Base-by-base conservation (phyloP, 208 protist genomes). In the Polymyxa betae region DNA sequence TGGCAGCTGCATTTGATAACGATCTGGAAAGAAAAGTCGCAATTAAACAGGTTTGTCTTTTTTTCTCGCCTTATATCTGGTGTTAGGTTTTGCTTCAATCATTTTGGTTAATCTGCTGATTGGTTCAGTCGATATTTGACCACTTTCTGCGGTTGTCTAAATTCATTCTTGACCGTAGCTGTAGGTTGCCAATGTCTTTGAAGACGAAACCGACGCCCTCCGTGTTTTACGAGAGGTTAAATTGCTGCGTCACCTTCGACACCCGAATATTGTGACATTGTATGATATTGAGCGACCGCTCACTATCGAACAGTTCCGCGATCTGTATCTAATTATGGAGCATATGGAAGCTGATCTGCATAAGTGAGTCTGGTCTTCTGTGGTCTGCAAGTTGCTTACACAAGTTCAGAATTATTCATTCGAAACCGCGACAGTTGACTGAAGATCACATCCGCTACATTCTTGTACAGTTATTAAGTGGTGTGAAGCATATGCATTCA, bases 261-360 rank as follows among this genome's bases (percentile, higher is more conserved):
- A 90, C 46, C 1, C 52, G 5, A 90, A 90, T 68, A 90, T 90
- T 24, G 44, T 90, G 12, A 90, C 88, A 38, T 60, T 90, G 10
- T 45, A 89, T 1, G 89, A 90, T n/a, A 89, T 90, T 32, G 54
- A 89, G 12, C 41, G 89, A 49, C 89, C 40, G 94, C 96, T 94
- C 97, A 97, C 91, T 77, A 96, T 90, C 38, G 66, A 82, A n/a
- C 52, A 38, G 12, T 90, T 90, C 64, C 46, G 46, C 29, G 49
- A 78, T 32, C 54, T 90, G 16, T 98, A 97, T 92, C 96, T 98
- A 54, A 96, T 98, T 32, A 97, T 97, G 95, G 97, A 98, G 49
- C 95, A 98, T 32, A 98, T 98, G 97, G 96, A 98, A 45, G 97
- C 96, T 0, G 97, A 98, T 91, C 93, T 98, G 54, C 96, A 97